These are phyloP conservation scores for Aureobasidium sp. DNA, from an alignment of 2,329 filamentous ascomycete species.

Conservation along the genomic window DNA sequence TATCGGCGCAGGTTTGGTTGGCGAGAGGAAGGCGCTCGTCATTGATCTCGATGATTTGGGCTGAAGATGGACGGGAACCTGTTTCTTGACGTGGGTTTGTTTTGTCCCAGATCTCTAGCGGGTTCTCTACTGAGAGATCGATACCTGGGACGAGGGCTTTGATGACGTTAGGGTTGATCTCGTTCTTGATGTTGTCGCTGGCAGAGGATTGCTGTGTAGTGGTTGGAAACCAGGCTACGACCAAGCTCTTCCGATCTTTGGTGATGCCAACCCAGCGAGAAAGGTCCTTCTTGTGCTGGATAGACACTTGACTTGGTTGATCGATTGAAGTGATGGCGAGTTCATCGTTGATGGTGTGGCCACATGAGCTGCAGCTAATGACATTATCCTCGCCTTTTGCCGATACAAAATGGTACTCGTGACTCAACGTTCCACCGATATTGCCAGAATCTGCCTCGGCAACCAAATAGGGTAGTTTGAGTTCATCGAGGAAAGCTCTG, in stretches of 20 bases:
- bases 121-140: slow-evolving; percentile 61
- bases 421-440: slow-evolving; percentile 88
- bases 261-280: slow-evolving; percentile 58
- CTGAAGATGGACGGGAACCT: background rate
- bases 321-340: slow-evolving; percentile 35
- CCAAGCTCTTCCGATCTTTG: slow-evolving; percentile 58
- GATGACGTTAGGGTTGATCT: slow-evolving; percentile 56
- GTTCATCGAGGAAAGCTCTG: slow-evolving; percentile 66
- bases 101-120: slow-evolving; percentile 17
- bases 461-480: slow-evolving; percentile 76
- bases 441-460: slow-evolving; percentile 91
- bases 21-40: slow-evolving; percentile 15
- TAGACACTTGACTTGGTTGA: background rate
- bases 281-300: slow-evolving; percentile 14
- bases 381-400: slow-evolving; percentile 78
- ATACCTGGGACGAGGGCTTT: slow-evolving; percentile 61
- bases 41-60: slow-evolving; percentile 18
- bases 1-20: background rate
- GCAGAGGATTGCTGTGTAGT: slow-evolving; percentile 20
- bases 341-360: slow-evolving; percentile 80
- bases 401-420: slow-evolving; percentile 86
- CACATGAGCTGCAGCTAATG: slow-evolving; percentile 65
- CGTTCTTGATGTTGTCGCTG: slow-evolving; percentile 18
- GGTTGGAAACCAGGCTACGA: slow-evolving; percentile 62
- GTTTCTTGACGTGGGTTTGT: background rate